Conservation (phyloP, 1,284 basidiomycete genomes). For the Laetiporus sulphureus region DNA sequence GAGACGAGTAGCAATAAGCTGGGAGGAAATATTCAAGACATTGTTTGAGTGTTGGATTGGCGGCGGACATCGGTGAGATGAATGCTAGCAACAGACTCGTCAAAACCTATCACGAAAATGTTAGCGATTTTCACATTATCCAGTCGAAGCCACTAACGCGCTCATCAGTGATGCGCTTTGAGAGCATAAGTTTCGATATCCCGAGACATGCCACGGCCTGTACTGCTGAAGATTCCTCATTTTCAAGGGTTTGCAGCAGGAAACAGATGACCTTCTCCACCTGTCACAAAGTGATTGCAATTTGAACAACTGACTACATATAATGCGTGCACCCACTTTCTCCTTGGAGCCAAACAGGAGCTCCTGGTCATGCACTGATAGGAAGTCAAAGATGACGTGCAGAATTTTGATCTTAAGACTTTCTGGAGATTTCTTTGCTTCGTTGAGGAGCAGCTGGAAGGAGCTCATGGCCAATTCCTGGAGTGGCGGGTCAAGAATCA, state of each 20-base stretch:
- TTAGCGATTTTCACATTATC: neutral
- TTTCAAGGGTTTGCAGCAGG: conserved; percentile 63
- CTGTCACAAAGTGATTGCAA: conserved; percentile 31
- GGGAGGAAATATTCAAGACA: conserved; percentile 94
- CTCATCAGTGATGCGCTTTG: conserved; percentile 71
- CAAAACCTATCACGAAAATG: conserved; percentile 48
- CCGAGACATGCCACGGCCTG: conserved; percentile 79
- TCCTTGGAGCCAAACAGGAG: conserved; percentile 51
- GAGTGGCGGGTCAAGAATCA: neutral
- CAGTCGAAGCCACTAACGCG: conserved; percentile 36
- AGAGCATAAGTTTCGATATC: conserved; percentile 81
- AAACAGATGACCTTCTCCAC: conserved; percentile 64
- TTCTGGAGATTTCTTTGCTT: conserved; percentile 71
- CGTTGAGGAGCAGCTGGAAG: conserved; percentile 83
- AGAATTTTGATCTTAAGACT: conserved; percentile 76
- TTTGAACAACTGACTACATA: no score
- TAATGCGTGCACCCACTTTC: conserved; percentile 32
- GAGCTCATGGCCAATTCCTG: conserved; percentile 84
- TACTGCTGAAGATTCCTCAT: conserved; percentile 62
- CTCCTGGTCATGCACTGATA: conserved; percentile 80
- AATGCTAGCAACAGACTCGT: conserved; percentile 76
- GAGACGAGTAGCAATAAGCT: conserved; percentile 82
- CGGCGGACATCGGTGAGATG: conserved; percentile 76
- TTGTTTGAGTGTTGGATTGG: conserved; percentile 83
- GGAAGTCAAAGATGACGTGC: conserved; percentile 81